Base-by-base conservation (phyloP, 2,329 filamentous ascomycete species). In the Clarireedia hainanense region DNA sequence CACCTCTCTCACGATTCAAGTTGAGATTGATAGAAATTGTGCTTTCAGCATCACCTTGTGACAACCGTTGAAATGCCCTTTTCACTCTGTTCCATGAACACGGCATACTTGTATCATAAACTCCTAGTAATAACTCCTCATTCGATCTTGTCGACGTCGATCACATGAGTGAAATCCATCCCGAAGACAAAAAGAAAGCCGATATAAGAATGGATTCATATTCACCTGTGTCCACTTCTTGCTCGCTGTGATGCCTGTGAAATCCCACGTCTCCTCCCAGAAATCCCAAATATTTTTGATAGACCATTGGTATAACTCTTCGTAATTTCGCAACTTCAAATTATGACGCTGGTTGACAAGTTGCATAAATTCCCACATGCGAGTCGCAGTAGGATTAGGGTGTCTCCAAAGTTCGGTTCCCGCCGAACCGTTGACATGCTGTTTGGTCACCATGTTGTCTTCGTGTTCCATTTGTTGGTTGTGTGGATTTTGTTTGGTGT, bases 241-340 rank as follows among this genome's bases (percentile, higher is more conserved):
- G 14, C 37, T 17, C 3, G 15, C 14, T 6, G 17, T 17, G 15
- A 40, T 17, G 15, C 87, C 87, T 2, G 88, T 88, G 71, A 87
- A 91, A 43, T 88, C 76, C 91, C 91, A 96, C 9, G 90, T 80
- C 55, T 91, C 85, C 50, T 80, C 83, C 92, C 92, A 97, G 70
- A 96, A 95, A 1, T 78, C 74, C 24, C 83, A 78, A 6, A 90
- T 78, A 63, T 92, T 77, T 6, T 86, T 80, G 60, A 94, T 79
- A 62, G 90, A 96, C 92, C 92, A 97, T 68, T 80, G 74, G 73
- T 92, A 88, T 7, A 97, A 79, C n/a, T 82, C 82, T 20, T 84
- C 73, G 67, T 96, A 96, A 60, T 77, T 81, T 17, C 76, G 69
- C 47, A 94, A 75, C 23, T 75, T 68, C 55, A 90, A 70, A 10